Evolutionary conservation across 768 basidiomycete species (phyloP).

Genomic region (Paxillus ammoniavirescens): DNA sequence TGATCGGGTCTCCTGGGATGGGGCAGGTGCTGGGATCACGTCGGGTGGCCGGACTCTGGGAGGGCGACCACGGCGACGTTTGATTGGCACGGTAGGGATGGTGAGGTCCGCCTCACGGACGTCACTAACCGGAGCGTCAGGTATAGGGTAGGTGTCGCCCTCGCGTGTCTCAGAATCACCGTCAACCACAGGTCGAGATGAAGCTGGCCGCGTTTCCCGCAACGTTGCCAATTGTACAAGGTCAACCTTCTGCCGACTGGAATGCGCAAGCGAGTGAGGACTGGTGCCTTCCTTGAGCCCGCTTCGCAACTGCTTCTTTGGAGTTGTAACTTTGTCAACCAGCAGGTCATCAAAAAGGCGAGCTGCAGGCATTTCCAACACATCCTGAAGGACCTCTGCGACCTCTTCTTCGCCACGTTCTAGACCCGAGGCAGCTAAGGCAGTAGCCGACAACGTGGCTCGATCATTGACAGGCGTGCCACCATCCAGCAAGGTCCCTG

Average conservation of each 20-base stretch:
- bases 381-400: neutral
- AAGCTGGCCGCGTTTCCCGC: conserved; percentile 16
- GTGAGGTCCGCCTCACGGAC: conserved; percentile 5
- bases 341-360: conserved; percentile 33
- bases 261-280: conserved; percentile 14
- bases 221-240: neutral
- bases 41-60: conserved; percentile 23
- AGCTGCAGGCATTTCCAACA: conserved; percentile 22
- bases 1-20: conserved; percentile 6
- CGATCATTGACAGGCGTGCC: conserved; percentile 23
- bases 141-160: conserved; percentile 7
- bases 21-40: neutral
- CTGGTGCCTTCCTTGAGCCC: conserved; percentile 12
- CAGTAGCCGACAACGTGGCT: conserved; percentile 16
- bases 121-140: conserved; percentile 2
- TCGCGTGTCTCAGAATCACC: conserved; percentile 6
- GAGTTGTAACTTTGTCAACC: conserved; percentile 10
- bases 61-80: conserved; percentile 35
- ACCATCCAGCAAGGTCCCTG: conserved; percentile 19
- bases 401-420: conserved; percentile 15
- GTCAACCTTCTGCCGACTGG: conserved; percentile 3
- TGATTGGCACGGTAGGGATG: conserved; percentile 15
- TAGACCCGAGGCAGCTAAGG: conserved; percentile 5
- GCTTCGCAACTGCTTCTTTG: conserved; percentile 18
- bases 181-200: conserved; percentile 16